phyloP scores from a whole-genome alignment of 2,329 filamentous ascomycete species.

The Colletotrichum scovillei region DNA sequence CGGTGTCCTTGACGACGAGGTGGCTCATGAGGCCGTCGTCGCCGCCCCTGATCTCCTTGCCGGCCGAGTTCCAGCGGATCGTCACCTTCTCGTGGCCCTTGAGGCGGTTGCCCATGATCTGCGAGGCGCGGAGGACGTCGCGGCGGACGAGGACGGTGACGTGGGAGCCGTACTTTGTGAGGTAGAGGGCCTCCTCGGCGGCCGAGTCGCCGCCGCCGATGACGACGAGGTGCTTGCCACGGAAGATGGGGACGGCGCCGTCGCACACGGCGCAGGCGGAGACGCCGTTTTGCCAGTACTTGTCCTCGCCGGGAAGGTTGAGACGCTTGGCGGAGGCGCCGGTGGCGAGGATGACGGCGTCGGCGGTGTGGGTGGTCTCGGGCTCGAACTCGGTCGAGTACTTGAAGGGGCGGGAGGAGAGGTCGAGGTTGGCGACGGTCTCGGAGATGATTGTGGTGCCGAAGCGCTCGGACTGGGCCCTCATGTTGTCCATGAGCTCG shows the following conservation, averaged over 20 bases:
- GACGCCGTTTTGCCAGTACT: conserved; percentile 97
- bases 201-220: conserved; percentile 97
- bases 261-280: conserved; percentile 98
- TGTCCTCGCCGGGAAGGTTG: conserved; percentile 86
- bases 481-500: conserved; percentile 96
- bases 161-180: conserved; percentile 96
- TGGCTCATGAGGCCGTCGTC: conserved; percentile 89
- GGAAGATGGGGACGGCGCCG: conserved; percentile 96
- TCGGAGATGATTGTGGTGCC: conserved; percentile 94
- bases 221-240: conserved; percentile 93
- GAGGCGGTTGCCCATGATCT: conserved; percentile 90
- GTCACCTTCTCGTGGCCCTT: conserved; percentile 89
- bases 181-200: conserved; percentile 95
- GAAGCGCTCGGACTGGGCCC: conserved; percentile 88
- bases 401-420: conserved; percentile 87
- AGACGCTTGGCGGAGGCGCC: conserved; percentile 91
- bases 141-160: conserved; percentile 93
- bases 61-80: conserved; percentile 86
- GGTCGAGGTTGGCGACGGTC: conserved; percentile 89
- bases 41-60: conserved; percentile 86
- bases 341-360: conserved; percentile 93
- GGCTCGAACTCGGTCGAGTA: conserved; percentile 93
- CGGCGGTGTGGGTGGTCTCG: conserved; percentile 85
- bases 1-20: conserved; percentile 83
- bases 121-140: conserved; percentile 87